Conservation (phyloP, 352 stramenopile genomes). For the Pythium chondricola region DNA sequence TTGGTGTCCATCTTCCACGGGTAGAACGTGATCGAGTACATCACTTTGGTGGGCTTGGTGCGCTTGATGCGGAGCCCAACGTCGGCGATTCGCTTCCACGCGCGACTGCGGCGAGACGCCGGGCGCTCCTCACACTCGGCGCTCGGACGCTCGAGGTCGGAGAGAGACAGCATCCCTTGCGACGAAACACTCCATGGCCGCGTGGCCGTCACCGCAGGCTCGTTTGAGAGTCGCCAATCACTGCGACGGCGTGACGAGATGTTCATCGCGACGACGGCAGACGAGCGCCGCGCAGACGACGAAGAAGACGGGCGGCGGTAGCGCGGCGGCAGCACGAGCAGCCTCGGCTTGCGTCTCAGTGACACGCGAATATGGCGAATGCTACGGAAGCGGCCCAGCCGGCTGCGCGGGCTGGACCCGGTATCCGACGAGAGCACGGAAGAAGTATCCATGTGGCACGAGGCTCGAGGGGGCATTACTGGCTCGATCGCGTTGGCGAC, state of each 20-base stretch:
- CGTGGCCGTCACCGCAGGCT: neutral
- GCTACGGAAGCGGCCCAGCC: too few species aligned
- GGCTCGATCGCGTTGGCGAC: slow-evolving; percentile 10
- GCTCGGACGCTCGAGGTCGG: slow-evolving; percentile 1
- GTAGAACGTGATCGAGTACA: slow-evolving; percentile 75
- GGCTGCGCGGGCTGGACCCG: neutral
- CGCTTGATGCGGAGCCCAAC: slow-evolving; percentile 3
- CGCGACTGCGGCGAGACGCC: neutral
- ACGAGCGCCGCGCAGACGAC: neutral
- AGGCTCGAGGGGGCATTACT: slow-evolving; percentile 4
- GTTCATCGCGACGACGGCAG: too few species aligned
- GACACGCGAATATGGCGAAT: too few species aligned
- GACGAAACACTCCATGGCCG: neutral
- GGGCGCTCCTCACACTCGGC: neutral
- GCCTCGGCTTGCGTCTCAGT: too few species aligned
- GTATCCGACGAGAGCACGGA: slow-evolving; percentile 4
- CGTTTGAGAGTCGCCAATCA: neutral
- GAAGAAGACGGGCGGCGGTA: too few species aligned
- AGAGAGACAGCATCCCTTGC: neutral
- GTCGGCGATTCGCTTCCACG: slow-evolving; percentile 2
- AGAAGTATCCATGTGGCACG: neutral
- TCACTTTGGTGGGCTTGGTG: slow-evolving; percentile 25
- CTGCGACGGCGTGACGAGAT: too few species aligned
- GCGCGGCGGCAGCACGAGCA: too few species aligned
- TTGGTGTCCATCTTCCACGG: slow-evolving; percentile 67